Evolutionary conservation across 257 asterid species (phyloP).

Genomic region (Leonotis leonurus): DNA sequence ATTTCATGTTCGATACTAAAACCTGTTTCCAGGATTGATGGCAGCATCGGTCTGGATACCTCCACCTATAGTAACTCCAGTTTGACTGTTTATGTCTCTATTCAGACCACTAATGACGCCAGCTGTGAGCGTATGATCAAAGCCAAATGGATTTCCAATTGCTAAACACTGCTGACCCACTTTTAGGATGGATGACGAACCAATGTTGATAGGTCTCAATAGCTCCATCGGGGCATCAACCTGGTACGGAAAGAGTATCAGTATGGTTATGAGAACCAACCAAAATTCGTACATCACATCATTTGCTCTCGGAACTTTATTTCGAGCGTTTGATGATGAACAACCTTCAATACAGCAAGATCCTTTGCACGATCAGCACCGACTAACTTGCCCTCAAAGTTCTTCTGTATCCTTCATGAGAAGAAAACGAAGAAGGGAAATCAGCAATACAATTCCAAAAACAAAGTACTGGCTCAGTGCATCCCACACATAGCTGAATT

Average conservation of each 20-base stretch:
- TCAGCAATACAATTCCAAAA: slow-evolving; percentile 2
- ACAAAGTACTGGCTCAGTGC: background rate
- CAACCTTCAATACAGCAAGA: slow-evolving; percentile 93
- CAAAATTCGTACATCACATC: background rate
- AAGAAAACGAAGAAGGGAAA: background rate
- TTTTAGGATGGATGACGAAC: slow-evolving; percentile 65
- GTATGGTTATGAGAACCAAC: background rate
- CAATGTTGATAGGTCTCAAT: slow-evolving; percentile 71
- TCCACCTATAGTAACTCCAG: slow-evolving; percentile 95
- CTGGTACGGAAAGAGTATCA: slow-evolving; percentile 25
- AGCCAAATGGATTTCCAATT: slow-evolving; percentile 96
- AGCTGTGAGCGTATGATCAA: slow-evolving; percentile 94
- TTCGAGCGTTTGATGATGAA: too few relatives aligned
- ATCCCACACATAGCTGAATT: background rate
- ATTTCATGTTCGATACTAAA: background rate
- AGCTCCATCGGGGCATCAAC: slow-evolving; percentile 79
- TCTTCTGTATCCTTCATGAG: slow-evolving; percentile 73
- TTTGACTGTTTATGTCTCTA: slow-evolving; percentile 89
- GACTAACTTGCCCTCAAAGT: slow-evolving; percentile 73
- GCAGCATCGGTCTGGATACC: slow-evolving; percentile 99
- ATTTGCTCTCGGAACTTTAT: too few relatives aligned
- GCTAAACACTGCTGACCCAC: slow-evolving; percentile 97
- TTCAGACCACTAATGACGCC: slow-evolving; percentile 93
- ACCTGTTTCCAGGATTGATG: slow-evolving; percentile 99
- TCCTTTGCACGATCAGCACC: slow-evolving; percentile 99